phyloP scores from a whole-genome alignment of 768 basidiomycete genomes.

The Tulasnella sp. region DNA sequence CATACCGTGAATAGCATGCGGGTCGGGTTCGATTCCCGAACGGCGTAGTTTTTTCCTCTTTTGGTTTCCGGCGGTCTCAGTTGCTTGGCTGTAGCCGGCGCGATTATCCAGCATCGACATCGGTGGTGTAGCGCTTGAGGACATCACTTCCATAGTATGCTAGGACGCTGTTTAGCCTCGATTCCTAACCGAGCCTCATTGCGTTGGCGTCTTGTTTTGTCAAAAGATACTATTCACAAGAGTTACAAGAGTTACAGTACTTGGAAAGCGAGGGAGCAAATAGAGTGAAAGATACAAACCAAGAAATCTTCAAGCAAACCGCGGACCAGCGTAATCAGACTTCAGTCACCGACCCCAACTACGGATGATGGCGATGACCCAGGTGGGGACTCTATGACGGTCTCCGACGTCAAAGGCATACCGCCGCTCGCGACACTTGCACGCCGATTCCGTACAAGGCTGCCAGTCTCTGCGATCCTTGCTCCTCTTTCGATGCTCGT shows the following conservation, averaged over 20 bases:
- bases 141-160: no score
- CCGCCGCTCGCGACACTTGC: background rate
- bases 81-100: no score
- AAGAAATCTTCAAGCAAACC: background rate
- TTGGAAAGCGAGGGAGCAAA: background rate
- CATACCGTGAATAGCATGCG: conserved; percentile 31
- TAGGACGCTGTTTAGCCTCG: no score
- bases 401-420: background rate
- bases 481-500: conserved; percentile 53
- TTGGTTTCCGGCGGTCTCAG: background rate
- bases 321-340: background rate
- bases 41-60: background rate
- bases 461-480: conserved; percentile 62
- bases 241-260: background rate
- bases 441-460: conserved; percentile 30
- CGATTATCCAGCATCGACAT: no score
- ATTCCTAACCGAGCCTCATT: no score
- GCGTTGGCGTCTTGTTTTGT: background rate
- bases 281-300: background rate
- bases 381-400: background rate
- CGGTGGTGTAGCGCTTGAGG: no score
- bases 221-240: background rate
- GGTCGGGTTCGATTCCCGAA: conserved; percentile 14
- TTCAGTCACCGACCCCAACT: background rate
- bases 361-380: conserved; percentile 6